Conservation (phyloP, 495 filamentous ascomycete genomes). For the Neohortaea acidophila region DNA sequence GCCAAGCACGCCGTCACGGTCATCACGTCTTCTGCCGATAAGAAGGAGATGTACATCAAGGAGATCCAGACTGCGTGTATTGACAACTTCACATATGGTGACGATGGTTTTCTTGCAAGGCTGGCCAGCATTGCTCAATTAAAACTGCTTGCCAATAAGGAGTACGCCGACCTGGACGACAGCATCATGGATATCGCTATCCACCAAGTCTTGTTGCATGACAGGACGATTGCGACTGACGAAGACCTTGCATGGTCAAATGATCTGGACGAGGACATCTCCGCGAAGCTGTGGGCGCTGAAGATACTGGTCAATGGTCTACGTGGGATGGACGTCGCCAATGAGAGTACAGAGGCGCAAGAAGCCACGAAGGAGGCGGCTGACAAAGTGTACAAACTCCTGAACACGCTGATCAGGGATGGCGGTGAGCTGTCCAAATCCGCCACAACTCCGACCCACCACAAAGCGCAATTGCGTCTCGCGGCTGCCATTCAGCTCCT, state of each 20-base stretch:
- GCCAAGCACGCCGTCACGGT: slow-evolving; percentile 90
- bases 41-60: slow-evolving; percentile 73
- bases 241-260: slow-evolving; percentile 49
- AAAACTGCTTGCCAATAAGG: slow-evolving; percentile 56
- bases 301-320: slow-evolving; percentile 79
- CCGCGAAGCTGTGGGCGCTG: slow-evolving; percentile 77
- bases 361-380: slow-evolving; percentile 51
- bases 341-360: slow-evolving; percentile 28
- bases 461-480: slow-evolving; percentile 65
- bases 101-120: slow-evolving; percentile 62
- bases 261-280: slow-evolving; percentile 59
- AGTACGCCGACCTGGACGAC: slow-evolving; percentile 56
- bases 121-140: slow-evolving; percentile 74
- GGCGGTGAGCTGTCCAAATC: slow-evolving; percentile 67
- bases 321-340: slow-evolving; percentile 37
- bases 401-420: slow-evolving; percentile 56
- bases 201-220: slow-evolving; percentile 56
- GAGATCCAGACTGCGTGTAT: slow-evolving; percentile 63
- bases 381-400: slow-evolving; percentile 53
- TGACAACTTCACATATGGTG: slow-evolving; percentile 62
- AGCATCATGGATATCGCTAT: slow-evolving; percentile 65
- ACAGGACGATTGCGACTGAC: slow-evolving; percentile 39
- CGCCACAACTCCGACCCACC: slow-evolving; percentile 63
- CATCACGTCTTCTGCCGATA: slow-evolving; percentile 63
- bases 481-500: slow-evolving; percentile 66